Percentiles rank a stretch among this genome's conserved stretches.
Evolutionary conservation across 768 basidiomycete genomes (phyloP).

Genomic region (Podaxis mareebaensis): DNA sequence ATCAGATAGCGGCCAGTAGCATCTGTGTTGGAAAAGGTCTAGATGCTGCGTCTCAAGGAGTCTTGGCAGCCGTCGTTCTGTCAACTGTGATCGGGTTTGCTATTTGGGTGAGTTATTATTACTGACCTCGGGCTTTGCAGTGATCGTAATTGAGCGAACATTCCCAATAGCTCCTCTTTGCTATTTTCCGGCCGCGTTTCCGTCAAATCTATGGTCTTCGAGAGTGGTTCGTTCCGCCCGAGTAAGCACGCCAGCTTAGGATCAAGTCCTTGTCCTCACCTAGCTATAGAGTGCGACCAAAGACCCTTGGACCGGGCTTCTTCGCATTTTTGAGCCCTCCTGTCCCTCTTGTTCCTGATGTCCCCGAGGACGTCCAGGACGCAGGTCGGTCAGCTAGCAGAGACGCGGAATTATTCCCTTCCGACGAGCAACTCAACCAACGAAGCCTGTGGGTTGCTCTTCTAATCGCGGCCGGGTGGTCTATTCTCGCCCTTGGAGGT

Average conservation of each 20-base stretch:
- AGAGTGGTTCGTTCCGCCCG: slow-evolving; percentile 76
- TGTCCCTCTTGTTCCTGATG: slow-evolving; percentile 61
- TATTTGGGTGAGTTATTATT: slow-evolving; percentile 58
- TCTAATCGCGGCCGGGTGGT: slow-evolving; percentile 64
- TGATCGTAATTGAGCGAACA: slow-evolving; percentile 17
- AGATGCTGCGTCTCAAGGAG: slow-evolving; percentile 62
- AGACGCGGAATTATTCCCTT: slow-evolving; percentile 65
- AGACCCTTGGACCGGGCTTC: slow-evolving; percentile 55
- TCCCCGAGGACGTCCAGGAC: slow-evolving; percentile 58
- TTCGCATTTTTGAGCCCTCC: slow-evolving; percentile 73
- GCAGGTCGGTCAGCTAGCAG: slow-evolving; percentile 47
- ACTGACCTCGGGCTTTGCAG: background rate
- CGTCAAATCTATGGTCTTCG: slow-evolving; percentile 71
- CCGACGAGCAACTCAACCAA: slow-evolving; percentile 74
- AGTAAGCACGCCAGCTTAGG: slow-evolving; percentile 44
- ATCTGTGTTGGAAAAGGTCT: slow-evolving; percentile 68
- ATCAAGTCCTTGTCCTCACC: slow-evolving; percentile 1
- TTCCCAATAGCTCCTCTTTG: slow-evolving; percentile 57
- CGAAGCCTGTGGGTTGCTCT: slow-evolving; percentile 69
- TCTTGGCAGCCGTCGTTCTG: slow-evolving; percentile 57
- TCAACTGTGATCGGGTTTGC: slow-evolving; percentile 61
- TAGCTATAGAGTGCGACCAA: slow-evolving; percentile 56
- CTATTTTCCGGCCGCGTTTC: slow-evolving; percentile 64
- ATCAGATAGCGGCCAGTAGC: slow-evolving; percentile 25
- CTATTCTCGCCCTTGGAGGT: slow-evolving; percentile 66